Percentiles rank a stretch among this genome's conserved stretches.
Conservation (phyloP, 2,329 filamentous ascomycete genomes). For the Bipolaris cookei region DNA sequence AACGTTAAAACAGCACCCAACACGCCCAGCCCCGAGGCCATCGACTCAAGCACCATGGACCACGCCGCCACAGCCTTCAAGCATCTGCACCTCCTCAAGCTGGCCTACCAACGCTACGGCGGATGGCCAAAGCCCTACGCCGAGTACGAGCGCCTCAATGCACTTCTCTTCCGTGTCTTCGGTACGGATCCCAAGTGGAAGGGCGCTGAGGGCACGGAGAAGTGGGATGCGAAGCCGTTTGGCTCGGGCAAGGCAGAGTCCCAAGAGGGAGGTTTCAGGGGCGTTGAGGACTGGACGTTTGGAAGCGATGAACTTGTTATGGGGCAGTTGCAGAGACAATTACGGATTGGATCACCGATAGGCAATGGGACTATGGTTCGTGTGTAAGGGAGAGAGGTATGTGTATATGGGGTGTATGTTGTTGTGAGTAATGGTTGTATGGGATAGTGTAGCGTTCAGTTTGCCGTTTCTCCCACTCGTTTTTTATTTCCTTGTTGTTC, state of each 20-base stretch:
- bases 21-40: background rate
- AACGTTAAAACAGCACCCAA: constrained; percentile 30
- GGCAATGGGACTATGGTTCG: background rate
- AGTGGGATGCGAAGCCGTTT: constrained; percentile 56
- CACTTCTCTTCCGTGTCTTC: constrained; percentile 53
- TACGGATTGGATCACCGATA: background rate
- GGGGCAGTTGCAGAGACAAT: background rate
- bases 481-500: background rate
- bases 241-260: constrained; percentile 56
- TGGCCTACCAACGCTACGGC: constrained; percentile 53
- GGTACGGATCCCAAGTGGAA: constrained; percentile 46
- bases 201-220: constrained; percentile 55
- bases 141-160: constrained; percentile 58
- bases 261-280: constrained; percentile 44
- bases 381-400: background rate
- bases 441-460: background rate
- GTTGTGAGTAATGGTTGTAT: background rate
- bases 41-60: constrained; percentile 27
- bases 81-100: constrained; percentile 48
- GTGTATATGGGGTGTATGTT: background rate
- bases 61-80: constrained; percentile 35
- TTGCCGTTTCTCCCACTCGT: background rate
- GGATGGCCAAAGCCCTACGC: constrained; percentile 56
- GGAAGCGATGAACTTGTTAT: constrained; percentile 24
- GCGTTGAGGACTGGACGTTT: constrained; percentile 43